These are phyloP conservation scores for Fomitopsis pulvina DNA, from an alignment of 768 basidiomycete genomes.

Conservation along the genomic window DNA sequence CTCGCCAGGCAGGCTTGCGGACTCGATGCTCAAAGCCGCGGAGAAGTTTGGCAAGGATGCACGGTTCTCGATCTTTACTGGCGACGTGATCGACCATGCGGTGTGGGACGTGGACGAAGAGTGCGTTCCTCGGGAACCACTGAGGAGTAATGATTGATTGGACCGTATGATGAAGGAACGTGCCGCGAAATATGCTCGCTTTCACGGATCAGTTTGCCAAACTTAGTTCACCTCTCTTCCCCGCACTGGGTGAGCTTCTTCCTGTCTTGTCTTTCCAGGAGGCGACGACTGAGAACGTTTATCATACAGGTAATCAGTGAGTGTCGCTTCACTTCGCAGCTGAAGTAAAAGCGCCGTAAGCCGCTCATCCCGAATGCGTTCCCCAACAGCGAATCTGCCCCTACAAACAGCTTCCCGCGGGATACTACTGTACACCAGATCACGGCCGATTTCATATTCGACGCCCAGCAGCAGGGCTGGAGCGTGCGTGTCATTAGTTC, in stretches of 20 bases:
- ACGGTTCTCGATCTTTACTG: slow-evolving; percentile 54
- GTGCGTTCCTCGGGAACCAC: slow-evolving; percentile 22
- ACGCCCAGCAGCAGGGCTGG: slow-evolving; percentile 45
- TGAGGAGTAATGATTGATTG: background rate
- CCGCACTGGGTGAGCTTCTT: slow-evolving; percentile 36
- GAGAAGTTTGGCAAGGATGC: slow-evolving; percentile 19
- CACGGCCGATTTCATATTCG: slow-evolving; percentile 49
- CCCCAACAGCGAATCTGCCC: slow-evolving; percentile 42
- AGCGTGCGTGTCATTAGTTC: slow-evolving; percentile 24
- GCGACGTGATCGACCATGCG: slow-evolving; percentile 55
- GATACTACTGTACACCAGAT: slow-evolving; percentile 30
- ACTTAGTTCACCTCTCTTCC: slow-evolving; percentile 38
- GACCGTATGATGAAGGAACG: slow-evolving; percentile 25
- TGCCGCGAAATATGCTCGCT: slow-evolving; percentile 35
- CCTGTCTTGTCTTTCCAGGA: background rate
- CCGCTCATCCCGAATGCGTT: background rate
- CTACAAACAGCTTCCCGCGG: slow-evolving; percentile 53
- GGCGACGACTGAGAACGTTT: background rate
- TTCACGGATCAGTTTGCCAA: slow-evolving; percentile 42
- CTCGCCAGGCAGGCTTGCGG: slow-evolving; percentile 39
- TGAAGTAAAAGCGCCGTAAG: no score
- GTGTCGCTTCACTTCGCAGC: no score
- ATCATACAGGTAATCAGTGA: slow-evolving; percentile 35
- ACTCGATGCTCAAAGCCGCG: slow-evolving; percentile 43
- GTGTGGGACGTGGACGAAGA: slow-evolving; percentile 42